Evolutionary conservation across 192 early-diverging fungal species (phyloP), one percentile per base, ranked within the genome.

Genomic region (Entomortierella chlamydospora): DNA sequence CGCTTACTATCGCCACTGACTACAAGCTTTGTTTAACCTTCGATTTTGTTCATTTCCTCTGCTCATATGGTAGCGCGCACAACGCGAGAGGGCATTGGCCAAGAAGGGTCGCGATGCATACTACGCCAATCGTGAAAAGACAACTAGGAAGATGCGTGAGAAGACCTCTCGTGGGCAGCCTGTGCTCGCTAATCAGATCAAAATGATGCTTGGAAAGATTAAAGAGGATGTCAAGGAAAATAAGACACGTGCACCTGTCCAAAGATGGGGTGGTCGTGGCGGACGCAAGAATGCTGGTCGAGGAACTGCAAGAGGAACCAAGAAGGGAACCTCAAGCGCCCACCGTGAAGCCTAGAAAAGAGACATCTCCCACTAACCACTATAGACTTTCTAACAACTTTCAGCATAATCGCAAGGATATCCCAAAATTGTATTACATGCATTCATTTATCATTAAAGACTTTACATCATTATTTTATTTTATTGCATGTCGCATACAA

Each of bases 191-290:
- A 79, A 79, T 39, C 76, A 79, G 76, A 79, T 79, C 41, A 79
- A 79, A 54, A 79, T 79, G 76, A 79, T 79, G 76, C 52, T 79
- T 10, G 63, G 76, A 28, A 79, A 79, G 63, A 79, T 79, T 50
- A 79, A 79, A 63, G 68, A 66, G 29, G 76, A 79, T 13, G 63
- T 79, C 62, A 65, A 70, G 52, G 76, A 70, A 66, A 79, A 79
- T 51, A 79, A 5, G 39, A 52, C 76, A 8, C 68, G 76, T 37
- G 76, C 63, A 25, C 76, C 76, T 10, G 66, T 58, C 42, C 66
- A 70, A n/a, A 41, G 67, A 30, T 69, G 74, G 67, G 65, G 65
- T 18, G 73, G 73, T 17, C 72, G 72, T 49, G 72, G 72, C 7
- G 72, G 72, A 61, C 72, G 72, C 50, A 67, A 74, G 51, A 56